Conservation (phyloP, 1,284 basidiomycete genomes). For the Meripilus lineatus region DNA sequence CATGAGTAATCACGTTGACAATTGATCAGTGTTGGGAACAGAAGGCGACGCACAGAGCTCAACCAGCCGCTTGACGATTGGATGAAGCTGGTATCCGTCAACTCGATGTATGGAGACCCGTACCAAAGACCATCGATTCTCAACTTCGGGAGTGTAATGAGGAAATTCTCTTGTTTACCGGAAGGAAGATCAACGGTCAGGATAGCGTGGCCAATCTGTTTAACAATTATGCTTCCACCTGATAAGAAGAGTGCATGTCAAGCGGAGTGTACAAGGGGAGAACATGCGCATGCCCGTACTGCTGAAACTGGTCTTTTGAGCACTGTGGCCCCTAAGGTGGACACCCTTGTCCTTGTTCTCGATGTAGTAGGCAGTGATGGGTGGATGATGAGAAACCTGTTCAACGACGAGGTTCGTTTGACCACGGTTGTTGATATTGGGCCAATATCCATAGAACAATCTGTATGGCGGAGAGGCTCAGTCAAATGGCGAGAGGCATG, state of each 20-base stretch:
- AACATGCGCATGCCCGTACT: slow-evolving; percentile 36
- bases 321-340: slow-evolving; percentile 83
- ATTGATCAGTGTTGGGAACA: neutral
- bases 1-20: neutral
- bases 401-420: slow-evolving; percentile 88
- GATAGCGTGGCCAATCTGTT: slow-evolving; percentile 93
- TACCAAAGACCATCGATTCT: slow-evolving; percentile 54
- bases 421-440: slow-evolving; percentile 71
- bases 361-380: slow-evolving; percentile 84
- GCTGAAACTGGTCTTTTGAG: slow-evolving; percentile 94
- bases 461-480: slow-evolving; percentile 29
- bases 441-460: slow-evolving; percentile 92
- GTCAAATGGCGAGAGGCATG: slow-evolving; percentile 1
- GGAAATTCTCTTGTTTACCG: slow-evolving; percentile 67
- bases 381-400: slow-evolving; percentile 95
- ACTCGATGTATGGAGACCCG: slow-evolving; percentile 82
- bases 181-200: slow-evolving; percentile 65
- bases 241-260: slow-evolving; percentile 2
- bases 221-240: slow-evolving; percentile 78
- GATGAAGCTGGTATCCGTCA: slow-evolving; percentile 83
- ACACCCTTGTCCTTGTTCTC: slow-evolving; percentile 82
- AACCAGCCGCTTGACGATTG: slow-evolving; percentile 73
- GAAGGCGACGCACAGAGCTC: slow-evolving; percentile 42
- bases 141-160: slow-evolving; percentile 84
- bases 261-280: slow-evolving; percentile 6